These are phyloP conservation scores for Dipodascus geniculatus DNA, from an alignment of 805 yeast species.

Conservation along the genomic window DNA sequence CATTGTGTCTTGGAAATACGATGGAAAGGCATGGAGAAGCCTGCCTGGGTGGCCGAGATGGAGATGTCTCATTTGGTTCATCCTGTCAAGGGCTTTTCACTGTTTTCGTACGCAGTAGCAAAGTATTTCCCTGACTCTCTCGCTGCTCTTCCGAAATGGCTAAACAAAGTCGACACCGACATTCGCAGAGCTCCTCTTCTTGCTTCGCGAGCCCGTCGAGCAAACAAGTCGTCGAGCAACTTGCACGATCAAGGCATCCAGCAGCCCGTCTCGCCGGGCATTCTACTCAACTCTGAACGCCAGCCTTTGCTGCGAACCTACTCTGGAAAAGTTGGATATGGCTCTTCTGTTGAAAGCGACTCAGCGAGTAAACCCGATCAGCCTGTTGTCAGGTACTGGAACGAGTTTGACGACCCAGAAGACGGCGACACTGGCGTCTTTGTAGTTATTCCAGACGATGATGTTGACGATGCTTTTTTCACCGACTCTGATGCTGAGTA, in stretches of 20 bases:
- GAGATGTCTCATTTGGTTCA: conserved; percentile 37
- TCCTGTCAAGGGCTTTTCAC: conserved; percentile 32
- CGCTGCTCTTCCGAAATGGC: conserved; percentile 31
- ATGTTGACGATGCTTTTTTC: conserved; percentile 19
- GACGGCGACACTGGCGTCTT: conserved; percentile 30
- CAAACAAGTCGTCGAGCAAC: background rate
- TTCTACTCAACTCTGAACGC: conserved; percentile 13
- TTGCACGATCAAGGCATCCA: background rate
- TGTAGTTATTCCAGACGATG: conserved; percentile 25
- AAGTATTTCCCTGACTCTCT: conserved; percentile 23
- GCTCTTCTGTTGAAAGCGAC: conserved; percentile 1
- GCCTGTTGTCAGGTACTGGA: conserved; percentile 41
- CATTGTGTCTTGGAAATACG: conserved; percentile 38
- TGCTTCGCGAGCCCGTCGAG: background rate
- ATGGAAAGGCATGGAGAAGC: conserved; percentile 29
- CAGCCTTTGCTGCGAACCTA: conserved; percentile 5
- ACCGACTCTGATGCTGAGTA: conserved; percentile 23
- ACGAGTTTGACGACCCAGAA: conserved; percentile 56
- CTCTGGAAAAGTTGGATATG: background rate
- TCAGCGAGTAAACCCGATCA: conserved; percentile 2
- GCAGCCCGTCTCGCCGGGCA: conserved; percentile 7
- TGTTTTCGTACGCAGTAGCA: conserved; percentile 27
- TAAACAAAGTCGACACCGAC: conserved; percentile 32
- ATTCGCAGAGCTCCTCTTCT: conserved; percentile 27
- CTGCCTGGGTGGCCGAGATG: conserved; percentile 29